Conservation (phyloP, 176 grass and related monocot genomes). For the Dactylis glomerata region DNA sequence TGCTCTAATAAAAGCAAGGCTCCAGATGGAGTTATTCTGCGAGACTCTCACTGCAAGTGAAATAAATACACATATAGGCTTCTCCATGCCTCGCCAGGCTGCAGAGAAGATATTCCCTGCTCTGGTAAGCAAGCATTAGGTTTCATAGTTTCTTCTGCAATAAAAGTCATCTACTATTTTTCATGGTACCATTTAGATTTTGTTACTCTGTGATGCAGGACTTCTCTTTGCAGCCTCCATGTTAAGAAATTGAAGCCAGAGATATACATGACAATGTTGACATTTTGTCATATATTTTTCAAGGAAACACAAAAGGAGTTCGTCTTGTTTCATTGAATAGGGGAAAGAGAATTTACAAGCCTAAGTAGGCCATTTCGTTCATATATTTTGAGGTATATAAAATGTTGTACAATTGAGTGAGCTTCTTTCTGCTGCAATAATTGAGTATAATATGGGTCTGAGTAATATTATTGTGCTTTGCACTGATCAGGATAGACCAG, state of each 20-base stretch:
- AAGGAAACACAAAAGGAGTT: too few species aligned
- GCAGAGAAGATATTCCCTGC: slow-evolving; percentile 91
- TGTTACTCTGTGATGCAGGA: slow-evolving; percentile 46
- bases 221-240: slow-evolving; percentile 89
- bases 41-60: too few species aligned
- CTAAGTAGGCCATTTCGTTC: too few species aligned
- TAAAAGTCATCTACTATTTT: neutral
- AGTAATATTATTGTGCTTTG: neutral
- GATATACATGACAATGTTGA: slow-evolving; percentile 85
- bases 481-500: slow-evolving; percentile 78
- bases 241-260: slow-evolving; percentile 79
- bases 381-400: slow-evolving; percentile 64
- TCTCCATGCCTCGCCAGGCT: slow-evolving; percentile 86
- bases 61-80: too few species aligned
- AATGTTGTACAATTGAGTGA: neutral
- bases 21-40: too few species aligned
- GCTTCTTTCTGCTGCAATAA: neutral
- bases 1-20: too few species aligned
- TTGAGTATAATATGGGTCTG: neutral
- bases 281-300: slow-evolving; percentile 96
- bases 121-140: slow-evolving; percentile 45
- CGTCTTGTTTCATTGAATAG: too few species aligned
- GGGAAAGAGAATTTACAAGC: too few species aligned
- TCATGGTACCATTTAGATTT: neutral
- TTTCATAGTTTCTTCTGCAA: neutral